Evolutionary conservation across 2,329 filamentous ascomycete genomes (phyloP).

Genomic region (Calonectria pseudoreteaudii): DNA sequence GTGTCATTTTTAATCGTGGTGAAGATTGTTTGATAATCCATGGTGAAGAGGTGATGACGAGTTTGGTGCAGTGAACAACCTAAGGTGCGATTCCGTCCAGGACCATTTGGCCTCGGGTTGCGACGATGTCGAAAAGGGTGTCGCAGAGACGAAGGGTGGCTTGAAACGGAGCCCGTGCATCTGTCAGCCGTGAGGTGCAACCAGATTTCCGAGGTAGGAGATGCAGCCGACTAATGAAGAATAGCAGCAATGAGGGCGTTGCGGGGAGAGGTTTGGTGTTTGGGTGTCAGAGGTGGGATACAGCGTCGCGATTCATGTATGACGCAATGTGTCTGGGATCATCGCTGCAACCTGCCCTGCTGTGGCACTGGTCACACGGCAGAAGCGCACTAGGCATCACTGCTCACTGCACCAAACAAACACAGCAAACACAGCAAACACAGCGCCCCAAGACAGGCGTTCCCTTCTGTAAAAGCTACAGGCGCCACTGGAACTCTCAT

Average conservation of each 20-base stretch:
- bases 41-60: not conserved
- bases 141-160: not conserved
- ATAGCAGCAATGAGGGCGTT: not conserved
- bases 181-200: not conserved
- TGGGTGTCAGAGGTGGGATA: not conserved
- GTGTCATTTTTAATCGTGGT: not conserved
- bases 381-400: not conserved
- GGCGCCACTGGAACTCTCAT: not conserved
- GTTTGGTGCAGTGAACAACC: not conserved
- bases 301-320: not conserved
- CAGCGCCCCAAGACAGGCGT: not conserved
- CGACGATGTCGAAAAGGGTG: no score
- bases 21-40: not conserved
- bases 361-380: not conserved
- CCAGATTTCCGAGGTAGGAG: not conserved
- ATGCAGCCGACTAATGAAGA: not conserved
- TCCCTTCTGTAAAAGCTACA: not conserved
- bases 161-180: not conserved
- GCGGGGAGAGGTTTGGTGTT: not conserved
- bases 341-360: not conserved
- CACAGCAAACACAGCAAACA: no score
- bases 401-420: not conserved
- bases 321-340: not conserved
- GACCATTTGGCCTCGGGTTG: not conserved
- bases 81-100: no score